Percentiles rank a stretch among this genome's conserved stretches.
These are phyloP conservation scores for Periconia sp. DNA, from an alignment of 2,329 filamentous ascomycete genomes.

Conservation along the genomic window DNA sequence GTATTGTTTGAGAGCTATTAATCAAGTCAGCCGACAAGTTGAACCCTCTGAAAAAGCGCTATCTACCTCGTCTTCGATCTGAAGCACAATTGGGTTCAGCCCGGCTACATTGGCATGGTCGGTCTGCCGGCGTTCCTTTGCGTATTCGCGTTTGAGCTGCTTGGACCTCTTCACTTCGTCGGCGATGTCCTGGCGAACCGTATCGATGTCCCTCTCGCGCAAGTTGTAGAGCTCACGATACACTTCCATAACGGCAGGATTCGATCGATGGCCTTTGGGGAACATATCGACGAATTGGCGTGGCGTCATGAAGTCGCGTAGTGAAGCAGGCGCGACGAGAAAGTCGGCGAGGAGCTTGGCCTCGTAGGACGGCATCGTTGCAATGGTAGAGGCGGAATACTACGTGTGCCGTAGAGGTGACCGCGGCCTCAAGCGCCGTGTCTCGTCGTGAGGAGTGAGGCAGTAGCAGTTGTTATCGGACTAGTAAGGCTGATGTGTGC, in stretches of 20 bases:
- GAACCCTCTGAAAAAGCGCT: slow-evolving; percentile 4
- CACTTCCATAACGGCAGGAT: slow-evolving; percentile 71
- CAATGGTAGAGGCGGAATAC: neutral
- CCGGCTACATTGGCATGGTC: slow-evolving; percentile 60
- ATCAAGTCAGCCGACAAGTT: no score
- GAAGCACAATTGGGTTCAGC: slow-evolving; percentile 66
- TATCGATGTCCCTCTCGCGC: slow-evolving; percentile 71
- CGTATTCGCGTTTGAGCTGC: slow-evolving; percentile 63
- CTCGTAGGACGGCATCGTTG: slow-evolving; percentile 74
- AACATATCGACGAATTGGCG: slow-evolving; percentile 79
- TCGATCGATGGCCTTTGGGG: slow-evolving; percentile 68
- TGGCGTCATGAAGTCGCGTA: slow-evolving; percentile 75
- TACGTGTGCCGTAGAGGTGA: neutral
- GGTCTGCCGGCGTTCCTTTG: slow-evolving; percentile 59
- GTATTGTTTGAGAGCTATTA: slow-evolving; percentile 64
- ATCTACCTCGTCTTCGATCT: slow-evolving; percentile 56
- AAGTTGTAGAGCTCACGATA: slow-evolving; percentile 82
- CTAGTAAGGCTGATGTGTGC: slow-evolving; percentile 7
- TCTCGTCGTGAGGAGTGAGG: no score
- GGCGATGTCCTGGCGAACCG: slow-evolving; percentile 69
- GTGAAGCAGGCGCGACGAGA: slow-evolving; percentile 75
- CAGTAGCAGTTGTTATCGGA: neutral
- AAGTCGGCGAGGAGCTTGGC: slow-evolving; percentile 77
- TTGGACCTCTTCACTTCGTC: slow-evolving; percentile 68
- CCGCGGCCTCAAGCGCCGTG: no score